Evolutionary conservation across 2,329 filamentous ascomycete species (phyloP).

Genomic region (Aureobasidium melanogenum): DNA sequence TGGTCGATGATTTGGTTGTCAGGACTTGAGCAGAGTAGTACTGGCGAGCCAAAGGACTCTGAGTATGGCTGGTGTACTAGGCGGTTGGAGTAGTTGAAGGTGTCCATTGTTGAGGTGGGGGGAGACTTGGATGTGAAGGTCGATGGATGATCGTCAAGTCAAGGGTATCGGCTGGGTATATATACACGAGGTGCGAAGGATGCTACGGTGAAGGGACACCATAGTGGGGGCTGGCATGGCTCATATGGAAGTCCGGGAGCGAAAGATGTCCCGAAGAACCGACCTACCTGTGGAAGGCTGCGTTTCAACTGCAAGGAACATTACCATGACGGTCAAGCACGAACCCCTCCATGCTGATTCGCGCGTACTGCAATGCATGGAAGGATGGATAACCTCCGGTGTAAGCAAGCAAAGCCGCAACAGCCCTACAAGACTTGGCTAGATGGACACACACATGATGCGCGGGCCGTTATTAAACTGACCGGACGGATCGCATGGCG

Average conservation of each 20-base stretch:
- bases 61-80: neutral
- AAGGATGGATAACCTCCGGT: conserved; percentile 1
- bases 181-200: conserved; percentile 4
- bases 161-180: conserved; percentile 8
- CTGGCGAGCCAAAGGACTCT: conserved; percentile 1
- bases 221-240: conserved; percentile 6
- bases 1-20: conserved; percentile 10
- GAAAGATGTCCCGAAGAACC: neutral
- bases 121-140: neutral
- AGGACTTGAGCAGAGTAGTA: conserved; percentile 8
- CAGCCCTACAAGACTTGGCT: conserved; percentile 6
- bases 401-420: conserved; percentile 6
- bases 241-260: conserved; percentile 5
- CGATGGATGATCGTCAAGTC: conserved; percentile 1
- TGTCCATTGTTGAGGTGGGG: neutral
- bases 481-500: conserved; percentile 5
- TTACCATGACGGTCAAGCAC: conserved; percentile 9
- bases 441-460: conserved; percentile 11
- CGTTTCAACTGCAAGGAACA: conserved; percentile 11
- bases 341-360: neutral
- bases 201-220: conserved; percentile 3
- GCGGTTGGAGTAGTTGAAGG: conserved; percentile 5
- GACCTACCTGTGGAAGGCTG: conserved; percentile 9
- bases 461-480: conserved; percentile 11
- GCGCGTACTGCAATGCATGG: conserved; percentile 5